These are phyloP conservation scores for Populus trichocarpa DNA, from an alignment of 441 rosid genomes.

Conservation along the genomic window DNA sequence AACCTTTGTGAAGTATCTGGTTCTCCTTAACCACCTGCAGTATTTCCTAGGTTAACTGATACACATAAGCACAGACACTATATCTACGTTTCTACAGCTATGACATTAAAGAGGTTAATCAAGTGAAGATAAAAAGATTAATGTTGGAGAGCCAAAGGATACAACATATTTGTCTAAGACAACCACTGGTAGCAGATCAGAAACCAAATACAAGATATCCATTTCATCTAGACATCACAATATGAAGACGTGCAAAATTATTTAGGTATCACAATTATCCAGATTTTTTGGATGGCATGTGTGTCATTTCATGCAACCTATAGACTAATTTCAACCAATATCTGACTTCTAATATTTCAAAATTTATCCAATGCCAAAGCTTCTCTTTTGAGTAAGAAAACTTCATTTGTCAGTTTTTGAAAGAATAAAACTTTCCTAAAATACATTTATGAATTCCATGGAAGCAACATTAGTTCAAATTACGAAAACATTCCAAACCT, in stretches of 20 bases:
- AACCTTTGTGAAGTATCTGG: constrained; percentile 90
- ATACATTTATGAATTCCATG: neutral
- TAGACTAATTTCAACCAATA: neutral
- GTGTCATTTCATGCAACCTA: neutral
- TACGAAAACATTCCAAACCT: neutral
- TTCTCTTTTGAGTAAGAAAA: neutral
- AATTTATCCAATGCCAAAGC: neutral
- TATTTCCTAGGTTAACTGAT: constrained; percentile 1
- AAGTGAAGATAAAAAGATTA: neutral
- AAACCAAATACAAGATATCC: neutral
- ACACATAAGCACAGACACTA: neutral
- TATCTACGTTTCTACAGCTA: constrained; percentile 3
- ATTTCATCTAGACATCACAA: neutral
- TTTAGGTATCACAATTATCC: neutral
- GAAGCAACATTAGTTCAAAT: neutral
- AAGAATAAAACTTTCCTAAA: neutral
- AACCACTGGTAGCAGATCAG: neutral
- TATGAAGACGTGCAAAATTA: neutral
- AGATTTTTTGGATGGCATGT: neutral
- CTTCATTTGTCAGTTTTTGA: neutral
- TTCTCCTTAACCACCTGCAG: constrained; percentile 94
- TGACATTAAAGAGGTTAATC: neutral
- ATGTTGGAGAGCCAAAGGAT: neutral
- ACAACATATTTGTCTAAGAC: neutral
- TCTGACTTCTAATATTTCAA: neutral